phyloP scores from a whole-genome alignment of 768 basidiomycete genomes.

The Gelatoporia subvermispora region DNA sequence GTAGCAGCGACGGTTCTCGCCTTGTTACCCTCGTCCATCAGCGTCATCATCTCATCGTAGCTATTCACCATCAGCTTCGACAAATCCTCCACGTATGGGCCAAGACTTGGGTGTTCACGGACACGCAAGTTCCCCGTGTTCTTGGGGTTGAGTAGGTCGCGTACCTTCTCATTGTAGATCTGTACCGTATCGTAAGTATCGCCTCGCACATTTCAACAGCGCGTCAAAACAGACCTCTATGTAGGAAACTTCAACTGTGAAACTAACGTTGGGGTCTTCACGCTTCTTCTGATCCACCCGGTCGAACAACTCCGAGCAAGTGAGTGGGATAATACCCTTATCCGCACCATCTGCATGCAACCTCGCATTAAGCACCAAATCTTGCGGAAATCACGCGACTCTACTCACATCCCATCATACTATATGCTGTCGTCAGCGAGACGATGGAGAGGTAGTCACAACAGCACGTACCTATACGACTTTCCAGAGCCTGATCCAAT shows the following conservation, averaged over 20 bases:
- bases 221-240: slow-evolving; percentile 61
- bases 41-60: slow-evolving; percentile 96
- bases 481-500: slow-evolving; percentile 70
- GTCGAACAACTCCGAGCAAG: slow-evolving; percentile 87
- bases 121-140: slow-evolving; percentile 95
- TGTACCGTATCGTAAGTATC: slow-evolving; percentile 22
- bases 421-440: slow-evolving; percentile 23
- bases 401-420: slow-evolving; percentile 93
- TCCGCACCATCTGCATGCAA: slow-evolving; percentile 74
- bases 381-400: background rate
- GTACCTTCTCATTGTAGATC: slow-evolving; percentile 98
- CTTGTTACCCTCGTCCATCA: slow-evolving; percentile 99
- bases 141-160: slow-evolving; percentile 95
- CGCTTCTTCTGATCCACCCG: slow-evolving; percentile 66
- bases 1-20: slow-evolving; percentile 97
- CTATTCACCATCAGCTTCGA: slow-evolving; percentile 87
- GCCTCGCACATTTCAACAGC: background rate
- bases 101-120: slow-evolving; percentile 92
- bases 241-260: slow-evolving; percentile 97
- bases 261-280: slow-evolving; percentile 63
- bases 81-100: slow-evolving; percentile 98
- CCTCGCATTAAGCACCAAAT: background rate
- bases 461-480: slow-evolving; percentile 71
- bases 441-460: background rate
- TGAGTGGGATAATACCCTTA: slow-evolving; percentile 97